These are phyloP conservation scores for Calocybe gangraenosa DNA, from an alignment of 768 basidiomycete genomes.

Conservation along the genomic window DNA sequence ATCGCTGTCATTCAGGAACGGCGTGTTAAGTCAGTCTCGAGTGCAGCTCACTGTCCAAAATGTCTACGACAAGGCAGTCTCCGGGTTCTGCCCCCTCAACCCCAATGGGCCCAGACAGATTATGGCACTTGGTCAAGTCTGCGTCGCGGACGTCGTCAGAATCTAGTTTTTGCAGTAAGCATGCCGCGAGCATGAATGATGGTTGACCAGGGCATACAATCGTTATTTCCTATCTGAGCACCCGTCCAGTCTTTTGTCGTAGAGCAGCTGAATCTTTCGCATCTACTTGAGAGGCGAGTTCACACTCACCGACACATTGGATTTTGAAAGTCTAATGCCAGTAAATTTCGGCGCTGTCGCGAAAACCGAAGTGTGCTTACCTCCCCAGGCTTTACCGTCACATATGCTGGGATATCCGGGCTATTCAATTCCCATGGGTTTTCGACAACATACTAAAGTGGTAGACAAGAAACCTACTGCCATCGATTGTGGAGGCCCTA, in stretches of 20 bases:
- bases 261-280: background rate
- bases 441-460: background rate
- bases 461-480: slow-evolving; percentile 61
- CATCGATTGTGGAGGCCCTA: slow-evolving; percentile 70
- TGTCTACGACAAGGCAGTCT: slow-evolving; percentile 76
- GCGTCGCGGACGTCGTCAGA: slow-evolving; percentile 68
- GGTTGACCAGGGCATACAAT: slow-evolving; percentile 43
- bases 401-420: slow-evolving; percentile 61
- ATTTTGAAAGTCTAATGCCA: slow-evolving; percentile 58
- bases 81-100: slow-evolving; percentile 77
- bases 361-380: slow-evolving; percentile 20
- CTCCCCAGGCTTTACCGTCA: slow-evolving; percentile 59
- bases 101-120: slow-evolving; percentile 72
- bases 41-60: slow-evolving; percentile 57
- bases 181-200: background rate
- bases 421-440: slow-evolving; percentile 22
- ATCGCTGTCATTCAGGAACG: background rate
- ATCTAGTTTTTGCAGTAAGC: slow-evolving; percentile 26
- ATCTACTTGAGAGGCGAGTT: background rate
- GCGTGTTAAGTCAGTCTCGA: background rate
- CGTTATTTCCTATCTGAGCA: slow-evolving; percentile 74
- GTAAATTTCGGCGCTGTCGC: background rate
- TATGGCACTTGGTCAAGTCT: slow-evolving; percentile 63
- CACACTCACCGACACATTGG: slow-evolving; percentile 55
- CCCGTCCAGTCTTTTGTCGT: slow-evolving; percentile 66